Base-by-base conservation (phyloP, 148 eudicot species). In the Nepenthes gracilis region DNA sequence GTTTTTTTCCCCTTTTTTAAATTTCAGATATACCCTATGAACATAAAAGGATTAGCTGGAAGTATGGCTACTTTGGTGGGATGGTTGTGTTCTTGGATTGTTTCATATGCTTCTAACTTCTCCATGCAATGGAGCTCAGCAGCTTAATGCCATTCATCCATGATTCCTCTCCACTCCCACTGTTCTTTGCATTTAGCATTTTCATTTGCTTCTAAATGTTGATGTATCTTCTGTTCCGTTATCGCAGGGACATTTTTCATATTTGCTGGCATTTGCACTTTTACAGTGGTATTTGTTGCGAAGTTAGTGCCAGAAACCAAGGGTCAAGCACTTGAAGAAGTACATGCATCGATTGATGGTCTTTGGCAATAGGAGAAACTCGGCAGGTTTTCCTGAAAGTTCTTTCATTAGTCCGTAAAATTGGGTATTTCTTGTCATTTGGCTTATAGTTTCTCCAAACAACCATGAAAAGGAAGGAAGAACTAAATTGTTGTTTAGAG, bases 251-350 rank as follows among this genome's bases (percentile, higher is more conserved):
- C 58, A 15, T 63, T 63, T 8, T 63, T 70, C 61, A 47, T 70
- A 50, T 33, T 70, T 43, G 73, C 78, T 35, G 47, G 62, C 53
- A 36, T 58, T 54, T 70, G 65, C 40, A 68, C 32, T 8, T 50
- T 55, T 38, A 58, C 69, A 13, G 59, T 75, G 9, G 9, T 71
- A 60, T 75, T 75, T 65, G 64, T 37, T 61, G 79, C 69, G 0
- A 71, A 55, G 53, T 49, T 75, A 60, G 66, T 75, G 38, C 79
- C 79, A 1, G 79, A 75, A 61, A 75, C 78, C 1, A 75, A 70
- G 40, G 78, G 74, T 57, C 71, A 15, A 54, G 61, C 74, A 33
- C 74, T 75, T 2, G 78, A 75, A 66, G 78, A 75, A 70, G 47
- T 75, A 48, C 75, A 70, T 34, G 6, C 35, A 40, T 68, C 60